These are phyloP conservation scores for Ampelomyces quisqualis DNA, from an alignment of 2,329 filamentous ascomycete species.

Conservation along the genomic window DNA sequence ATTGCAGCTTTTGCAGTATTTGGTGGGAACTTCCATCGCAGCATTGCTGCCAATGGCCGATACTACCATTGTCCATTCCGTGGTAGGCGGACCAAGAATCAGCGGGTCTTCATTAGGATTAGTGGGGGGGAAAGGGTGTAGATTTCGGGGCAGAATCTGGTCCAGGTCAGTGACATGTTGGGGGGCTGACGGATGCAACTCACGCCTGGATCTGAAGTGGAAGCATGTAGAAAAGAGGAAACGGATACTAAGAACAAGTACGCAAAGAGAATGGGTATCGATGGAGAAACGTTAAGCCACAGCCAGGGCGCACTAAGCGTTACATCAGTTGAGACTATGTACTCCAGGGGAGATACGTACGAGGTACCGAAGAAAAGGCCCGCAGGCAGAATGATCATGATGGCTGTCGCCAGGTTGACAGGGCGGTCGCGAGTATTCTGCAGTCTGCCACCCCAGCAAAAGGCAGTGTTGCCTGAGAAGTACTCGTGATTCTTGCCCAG, in stretches of 20 bases:
- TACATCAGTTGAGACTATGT: conserved; percentile 13
- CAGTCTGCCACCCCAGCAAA: conserved; percentile 80
- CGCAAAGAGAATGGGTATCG: conserved; percentile 83
- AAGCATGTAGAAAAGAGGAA: conserved; percentile 92
- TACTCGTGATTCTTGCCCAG: conserved; percentile 82
- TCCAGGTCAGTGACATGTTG: conserved; percentile 16
- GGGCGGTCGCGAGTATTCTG: conserved; percentile 87
- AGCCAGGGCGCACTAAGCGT: conserved; percentile 67
- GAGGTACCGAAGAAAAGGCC: conserved; percentile 83
- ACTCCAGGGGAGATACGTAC: conserved; percentile 44
- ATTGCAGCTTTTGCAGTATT: conserved; percentile 96
- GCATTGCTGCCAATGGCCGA: conserved; percentile 71
- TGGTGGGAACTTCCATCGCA: conserved; percentile 96
- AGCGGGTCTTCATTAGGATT: conserved; percentile 79
- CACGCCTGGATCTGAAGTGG: conserved; percentile 88
- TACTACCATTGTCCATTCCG: conserved; percentile 91
- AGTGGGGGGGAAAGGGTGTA: conserved; percentile 80
- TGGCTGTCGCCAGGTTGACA: conserved; percentile 82
- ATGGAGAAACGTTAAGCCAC: conserved; percentile 83
- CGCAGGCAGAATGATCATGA: conserved; percentile 75
- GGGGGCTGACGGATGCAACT: conserved; percentile 45
- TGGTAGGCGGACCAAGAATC: conserved; percentile 77
- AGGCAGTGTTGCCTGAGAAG: conserved; percentile 89
- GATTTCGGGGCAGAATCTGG: conserved; percentile 86
- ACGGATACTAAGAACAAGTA: conserved; percentile 90